Base-by-base conservation (phyloP, 768 basidiomycete genomes). In the Hydnum rufescens region DNA sequence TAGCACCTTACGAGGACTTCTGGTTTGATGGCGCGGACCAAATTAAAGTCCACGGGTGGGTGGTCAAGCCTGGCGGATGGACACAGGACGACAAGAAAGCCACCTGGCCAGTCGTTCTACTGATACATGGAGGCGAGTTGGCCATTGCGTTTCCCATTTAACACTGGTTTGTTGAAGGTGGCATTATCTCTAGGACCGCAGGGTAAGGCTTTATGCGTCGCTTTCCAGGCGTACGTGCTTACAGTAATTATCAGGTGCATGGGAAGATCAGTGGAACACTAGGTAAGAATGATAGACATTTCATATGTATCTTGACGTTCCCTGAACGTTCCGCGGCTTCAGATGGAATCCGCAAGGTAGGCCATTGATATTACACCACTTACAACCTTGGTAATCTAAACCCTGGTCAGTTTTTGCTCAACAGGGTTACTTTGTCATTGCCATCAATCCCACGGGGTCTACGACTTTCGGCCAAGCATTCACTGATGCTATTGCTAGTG, bases 371-470 rank as follows among this genome's bases (percentile, higher is more conserved):
- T 47, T 29, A 32, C 48, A 4, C 49, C 36, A 16, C 53, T 53
- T 32, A 4, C 53, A 25, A 29, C 18, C n/a, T 51, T 39, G n/a
- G 25, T 8, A 46, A n/a, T 44, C 23, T 13, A 4, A 6, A 19
- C 16, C 36, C 4, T 16, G n/a, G 43, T 3, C 42, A 82, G 78
- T 82, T 5, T 92, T 87, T 58, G 76, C 87, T 6, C 76, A 78
- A 59, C 83, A 87, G 61, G 89, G 93, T 0, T 99, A 96, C 65
- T 79, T 93, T 59, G 75, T 77, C 6, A 72, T 95, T 36, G 71
- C 80, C 29, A 80, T 95, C 59, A 96, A 97, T 62, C 93, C 93
- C 2, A 93, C 90, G 0, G 93, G 93, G 5, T 85, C 82, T 28
- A 96, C 93, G 3, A 80, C 85, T 0, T 95, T 90, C 58, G 90